A percentile compares a stretch with the other conserved stretches of the same genome.
Conservation (phyloP, 2,329 filamentous ascomycete genomes). For the Periconia digitata region DNA sequence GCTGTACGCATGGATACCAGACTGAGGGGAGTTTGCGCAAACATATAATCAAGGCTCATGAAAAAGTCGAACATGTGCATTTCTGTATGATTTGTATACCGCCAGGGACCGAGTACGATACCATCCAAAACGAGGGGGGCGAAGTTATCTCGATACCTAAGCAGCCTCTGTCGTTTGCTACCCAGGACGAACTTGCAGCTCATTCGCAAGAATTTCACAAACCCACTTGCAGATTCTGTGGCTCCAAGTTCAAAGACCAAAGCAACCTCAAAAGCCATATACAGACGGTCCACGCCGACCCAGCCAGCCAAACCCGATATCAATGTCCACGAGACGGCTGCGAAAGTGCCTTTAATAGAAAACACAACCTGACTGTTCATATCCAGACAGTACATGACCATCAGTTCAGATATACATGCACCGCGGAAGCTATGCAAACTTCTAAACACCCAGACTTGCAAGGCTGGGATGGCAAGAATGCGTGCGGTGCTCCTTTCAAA, state of each 20-base stretch:
- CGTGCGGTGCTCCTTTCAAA: constrained; percentile 74
- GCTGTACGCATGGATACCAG: constrained; percentile 72
- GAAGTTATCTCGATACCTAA: constrained; percentile 14
- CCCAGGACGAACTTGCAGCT: constrained; percentile 67
- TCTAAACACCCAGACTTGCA: constrained; percentile 57
- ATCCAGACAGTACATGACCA: constrained; percentile 76
- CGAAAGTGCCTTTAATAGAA: constrained; percentile 75
- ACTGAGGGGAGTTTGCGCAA: constrained; percentile 69
- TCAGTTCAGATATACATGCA: constrained; percentile 74
- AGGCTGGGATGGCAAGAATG: constrained; percentile 65
- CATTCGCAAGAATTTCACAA: constrained; percentile 75
- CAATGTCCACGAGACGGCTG: constrained; percentile 70
- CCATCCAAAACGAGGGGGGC: constrained; percentile 29
- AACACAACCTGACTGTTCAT: constrained; percentile 81
- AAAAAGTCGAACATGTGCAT: constrained; percentile 58
- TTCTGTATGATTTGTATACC: constrained; percentile 72
- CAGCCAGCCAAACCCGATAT: constrained; percentile 52
- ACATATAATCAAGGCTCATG: constrained; percentile 72
- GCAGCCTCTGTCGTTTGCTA: constrained; percentile 60
- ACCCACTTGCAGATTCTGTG: constrained; percentile 73
- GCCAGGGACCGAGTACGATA: constrained; percentile 34
- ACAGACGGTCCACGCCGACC: constrained; percentile 66
- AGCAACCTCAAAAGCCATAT: constrained; percentile 64
- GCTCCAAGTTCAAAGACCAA: constrained; percentile 63
- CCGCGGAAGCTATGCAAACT: constrained; percentile 62